Conservation (phyloP, 495 filamentous ascomycete species). For the Neohortaea acidophila region DNA sequence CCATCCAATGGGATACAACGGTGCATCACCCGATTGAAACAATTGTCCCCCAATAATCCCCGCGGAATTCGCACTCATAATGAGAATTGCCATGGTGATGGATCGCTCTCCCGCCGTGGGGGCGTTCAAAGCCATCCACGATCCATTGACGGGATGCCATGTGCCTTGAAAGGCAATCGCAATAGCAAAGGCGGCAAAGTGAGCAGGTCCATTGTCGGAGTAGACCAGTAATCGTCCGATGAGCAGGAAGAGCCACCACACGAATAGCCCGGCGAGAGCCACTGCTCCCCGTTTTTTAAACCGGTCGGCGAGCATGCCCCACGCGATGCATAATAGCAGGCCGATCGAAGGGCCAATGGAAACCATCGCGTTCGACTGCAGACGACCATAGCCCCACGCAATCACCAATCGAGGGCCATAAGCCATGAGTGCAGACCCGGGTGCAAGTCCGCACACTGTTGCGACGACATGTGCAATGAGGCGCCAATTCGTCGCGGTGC, state of each 20-base stretch:
- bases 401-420: conserved; percentile 29
- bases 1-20: conserved; percentile 12
- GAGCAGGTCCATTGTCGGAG: conserved; percentile 2
- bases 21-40: conserved; percentile 14
- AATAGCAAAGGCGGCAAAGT: conserved; percentile 6
- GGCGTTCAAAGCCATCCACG: conserved; percentile 27
- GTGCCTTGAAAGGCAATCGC: conserved; percentile 2
- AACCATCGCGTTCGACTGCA: conserved; percentile 25
- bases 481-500: conserved; percentile 18
- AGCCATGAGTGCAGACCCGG: conserved; percentile 27
- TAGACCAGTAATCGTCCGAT: not conserved
- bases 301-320: conserved; percentile 3
- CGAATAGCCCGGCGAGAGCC: conserved; percentile 2
- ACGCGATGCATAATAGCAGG: conserved; percentile 22
- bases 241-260: conserved; percentile 3
- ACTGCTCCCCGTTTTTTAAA: not conserved
- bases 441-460: conserved; percentile 27
- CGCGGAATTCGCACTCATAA: conserved; percentile 17
- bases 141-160: conserved; percentile 5
- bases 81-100: conserved; percentile 25
- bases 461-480: conserved; percentile 29
- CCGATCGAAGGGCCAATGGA: conserved; percentile 26
- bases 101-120: conserved; percentile 25
- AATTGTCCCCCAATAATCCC: conserved; percentile 17
- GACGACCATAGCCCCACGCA: conserved; percentile 23